These are phyloP conservation scores for Tremella fuciformis DNA, from an alignment of 768 basidiomycete genomes.

Conservation along the genomic window DNA sequence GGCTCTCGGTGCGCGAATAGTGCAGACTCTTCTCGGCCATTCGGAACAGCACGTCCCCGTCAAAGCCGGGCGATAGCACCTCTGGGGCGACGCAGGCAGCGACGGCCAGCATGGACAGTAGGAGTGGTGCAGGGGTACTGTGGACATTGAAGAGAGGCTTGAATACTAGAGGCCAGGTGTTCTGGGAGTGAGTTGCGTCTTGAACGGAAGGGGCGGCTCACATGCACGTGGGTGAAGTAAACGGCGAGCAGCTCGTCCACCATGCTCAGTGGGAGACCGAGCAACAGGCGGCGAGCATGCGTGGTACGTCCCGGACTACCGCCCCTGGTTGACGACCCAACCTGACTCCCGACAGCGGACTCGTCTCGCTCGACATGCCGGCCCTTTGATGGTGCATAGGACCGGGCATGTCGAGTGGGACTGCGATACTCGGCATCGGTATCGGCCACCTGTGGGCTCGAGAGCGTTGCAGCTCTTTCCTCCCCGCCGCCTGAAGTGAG, in stretches of 20 bases:
- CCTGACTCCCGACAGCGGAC: too few relatives aligned
- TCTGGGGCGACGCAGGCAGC: conserved; percentile 32
- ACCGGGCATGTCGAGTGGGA: too few relatives aligned
- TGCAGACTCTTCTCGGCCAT: conserved; percentile 27
- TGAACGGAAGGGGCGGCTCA: conserved; percentile 6
- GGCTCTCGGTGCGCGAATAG: conserved; percentile 14
- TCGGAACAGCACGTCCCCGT: conserved; percentile 22
- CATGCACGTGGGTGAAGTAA: conserved; percentile 45
- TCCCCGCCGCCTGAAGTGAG: too few relatives aligned
- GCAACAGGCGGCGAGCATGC: background rate
- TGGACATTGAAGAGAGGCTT: conserved; percentile 42
- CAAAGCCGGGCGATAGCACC: conserved; percentile 6
- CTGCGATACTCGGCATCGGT: too few relatives aligned
- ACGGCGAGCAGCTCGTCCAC: conserved; percentile 34
- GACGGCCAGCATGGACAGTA: conserved; percentile 37
- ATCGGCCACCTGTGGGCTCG: too few relatives aligned
- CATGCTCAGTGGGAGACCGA: conserved; percentile 6
- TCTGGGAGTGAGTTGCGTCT: conserved; percentile 16
- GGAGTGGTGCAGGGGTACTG: conserved; percentile 22
- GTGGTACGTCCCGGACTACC: too few relatives aligned
- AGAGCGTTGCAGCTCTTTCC: too few relatives aligned
- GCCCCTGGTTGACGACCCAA: too few relatives aligned
- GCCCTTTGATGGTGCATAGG: too few relatives aligned
- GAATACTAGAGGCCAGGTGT: conserved; percentile 44
- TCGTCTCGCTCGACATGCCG: too few relatives aligned